Evolutionary conservation across 2,329 filamentous ascomycete genomes (phyloP), one percentile per base, ranked within the genome.

Genomic region (Neofusicoccum laricinum): DNA sequence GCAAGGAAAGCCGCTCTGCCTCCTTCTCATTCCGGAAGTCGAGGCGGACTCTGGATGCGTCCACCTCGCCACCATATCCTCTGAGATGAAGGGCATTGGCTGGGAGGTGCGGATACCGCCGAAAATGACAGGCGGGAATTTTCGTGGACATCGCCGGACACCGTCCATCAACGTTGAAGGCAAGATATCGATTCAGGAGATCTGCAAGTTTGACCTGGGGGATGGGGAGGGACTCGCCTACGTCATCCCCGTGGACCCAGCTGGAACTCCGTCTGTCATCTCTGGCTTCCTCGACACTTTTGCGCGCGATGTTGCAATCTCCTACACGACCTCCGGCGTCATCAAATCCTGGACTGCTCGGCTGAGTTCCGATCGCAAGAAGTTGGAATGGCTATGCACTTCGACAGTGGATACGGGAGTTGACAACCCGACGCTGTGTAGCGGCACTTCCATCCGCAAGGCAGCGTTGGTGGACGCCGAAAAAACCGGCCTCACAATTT

Each of bases 271-370:
- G 43, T 86, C 88, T 1, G 83, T 88, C 2, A 85, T 88, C 11
- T 91, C 91, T 3, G 91, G 90, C 0, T 96, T 93, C 67, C 83
- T 96, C 36, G 93, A 97, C 75, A 86, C 91, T 0, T 96, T 97
- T 74, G 90, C 92, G 11, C 87, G 89, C 43, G 93, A 97, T 72
- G 87, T 96, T 57, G 92, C 92, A 12, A 87, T 96, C 30, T 95
- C 93, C 0, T 96, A 95, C 73, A 94, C 90, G 0, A 82, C 86
- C 21, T 84, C 84, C 10, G 93, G 93, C 0, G 80, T 88, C 5
- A 84, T 97, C 48, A 88, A 90, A 66, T 94, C 93, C 43, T 96
- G 93, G 92, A 93, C 93, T 3, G 91, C 91, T 3, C 87, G 89
- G 63, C 84, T 96, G 40, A 85, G 92, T 69, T 74, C 80, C 4